Evolutionary conservation across 2,329 filamentous ascomycete species (phyloP), one percentile per base, ranked within the genome.

Genomic region (Orbilia blumenaviensis): DNA sequence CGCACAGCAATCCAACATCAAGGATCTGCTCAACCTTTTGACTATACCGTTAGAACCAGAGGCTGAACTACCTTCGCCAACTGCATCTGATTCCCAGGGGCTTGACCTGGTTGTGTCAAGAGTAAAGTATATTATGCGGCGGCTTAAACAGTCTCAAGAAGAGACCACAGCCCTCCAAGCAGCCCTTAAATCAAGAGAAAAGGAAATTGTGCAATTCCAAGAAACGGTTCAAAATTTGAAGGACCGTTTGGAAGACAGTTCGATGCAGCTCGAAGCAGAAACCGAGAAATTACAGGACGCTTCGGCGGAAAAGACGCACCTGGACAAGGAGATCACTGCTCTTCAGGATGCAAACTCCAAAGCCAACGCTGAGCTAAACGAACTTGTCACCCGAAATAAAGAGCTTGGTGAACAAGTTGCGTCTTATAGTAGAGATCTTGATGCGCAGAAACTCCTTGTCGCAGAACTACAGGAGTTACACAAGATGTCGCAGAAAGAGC

Each of bases 261-360:
- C 23, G 14, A 10, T 27, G 0, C 50, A 52, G n/a, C 56, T 76
- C 2, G 64, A 60, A 18, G 25, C 29, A 27, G 64, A 69, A 38
- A 21, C 52, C 6, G 52, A 23, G 12, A 18, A 18, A 27, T 60
- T 66, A 12, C 58, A 68, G 16, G 18, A 54, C n/a, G 36, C 29
- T 9, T 41, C 32, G 1, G 32, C 10, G 1, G 25, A 16, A 12
- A 27, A 34, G 16, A 34, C 16, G 3, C 14, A 32, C 6, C 16
- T 68, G 16, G 29, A 69, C 29, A 32, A 64, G 0, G 63, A 69
- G 29, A 27, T 66, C 14, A 14, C 8, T 16, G 21, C 92, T 81
- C 83, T 93, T 78, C 88, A 91, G 80, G 83, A 85, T 12, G 86
- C 89, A 66, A 89, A 89, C 82, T 82, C 84, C 3, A 84, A 85